Percentiles rank a stretch among this genome's conserved stretches.
These are phyloP conservation scores for Leccinum imitatum DNA, from an alignment of 768 basidiomycete genomes.

Conservation along the genomic window DNA sequence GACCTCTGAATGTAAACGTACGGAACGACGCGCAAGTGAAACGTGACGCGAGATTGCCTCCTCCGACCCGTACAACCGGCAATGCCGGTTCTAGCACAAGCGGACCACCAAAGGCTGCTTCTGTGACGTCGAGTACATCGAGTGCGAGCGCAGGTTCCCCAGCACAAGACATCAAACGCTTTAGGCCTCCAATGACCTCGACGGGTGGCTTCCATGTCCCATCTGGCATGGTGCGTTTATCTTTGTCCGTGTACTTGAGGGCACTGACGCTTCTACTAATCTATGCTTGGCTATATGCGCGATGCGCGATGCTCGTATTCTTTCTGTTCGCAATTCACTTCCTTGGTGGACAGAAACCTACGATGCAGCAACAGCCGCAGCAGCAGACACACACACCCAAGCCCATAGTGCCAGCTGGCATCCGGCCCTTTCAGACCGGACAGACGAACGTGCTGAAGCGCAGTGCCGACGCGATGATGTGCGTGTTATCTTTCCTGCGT, in stretches of 20 bases:
- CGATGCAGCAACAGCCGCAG: conserved; percentile 6
- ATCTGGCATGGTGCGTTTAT: conserved; percentile 41
- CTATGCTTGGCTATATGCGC: conserved; percentile 7
- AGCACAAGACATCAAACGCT: neutral
- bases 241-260: neutral
- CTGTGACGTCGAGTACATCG: conserved; percentile 7
- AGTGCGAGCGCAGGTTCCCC: neutral
- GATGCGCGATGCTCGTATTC: neutral
- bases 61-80: neutral
- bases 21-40: conserved; percentile 3
- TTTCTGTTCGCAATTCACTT: neutral
- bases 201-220: conserved; percentile 53
- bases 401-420: neutral
- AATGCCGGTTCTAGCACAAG: neutral
- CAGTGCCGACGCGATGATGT: conserved; percentile 35
- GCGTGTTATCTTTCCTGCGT: conserved; percentile 5
- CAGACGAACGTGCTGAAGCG: conserved; percentile 31
- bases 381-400: conserved; percentile 5
- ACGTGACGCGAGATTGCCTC: neutral
- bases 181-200: conserved; percentile 20
- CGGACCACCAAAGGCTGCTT: neutral
- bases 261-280: neutral
- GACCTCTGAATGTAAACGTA: neutral
- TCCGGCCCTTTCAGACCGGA: conserved; percentile 12
- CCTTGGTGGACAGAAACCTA: neutral